Percentiles rank a stretch among this genome's conserved stretches.
Conservation (phyloP, 2,329 filamentous ascomycete genomes). For the Onygenales sp. region DNA sequence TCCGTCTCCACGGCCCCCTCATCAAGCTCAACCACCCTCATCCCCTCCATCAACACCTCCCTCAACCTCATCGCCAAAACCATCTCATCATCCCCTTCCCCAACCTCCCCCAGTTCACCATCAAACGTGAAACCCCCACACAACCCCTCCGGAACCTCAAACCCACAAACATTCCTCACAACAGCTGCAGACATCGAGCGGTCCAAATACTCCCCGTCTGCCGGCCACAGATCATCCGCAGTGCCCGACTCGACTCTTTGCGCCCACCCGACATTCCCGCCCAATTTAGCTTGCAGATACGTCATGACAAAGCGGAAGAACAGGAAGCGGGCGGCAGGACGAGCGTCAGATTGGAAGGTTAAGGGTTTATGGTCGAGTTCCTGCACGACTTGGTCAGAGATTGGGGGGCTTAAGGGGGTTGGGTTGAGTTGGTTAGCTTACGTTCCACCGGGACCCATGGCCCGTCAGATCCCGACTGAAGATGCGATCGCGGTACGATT, state of each 20-base stretch:
- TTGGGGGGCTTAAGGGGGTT: background rate
- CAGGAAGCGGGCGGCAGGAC: conserved; percentile 10
- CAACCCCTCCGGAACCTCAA: background rate
- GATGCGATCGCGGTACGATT: conserved; percentile 5
- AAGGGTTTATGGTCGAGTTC: conserved; percentile 9
- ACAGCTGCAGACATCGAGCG: background rate
- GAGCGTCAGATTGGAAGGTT: conserved; percentile 8
- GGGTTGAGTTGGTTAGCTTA: background rate
- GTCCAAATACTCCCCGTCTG: background rate
- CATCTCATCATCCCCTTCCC: background rate
- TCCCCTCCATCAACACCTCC: background rate
- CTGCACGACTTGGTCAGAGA: conserved; percentile 5
- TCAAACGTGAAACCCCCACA: background rate
- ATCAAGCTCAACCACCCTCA: background rate
- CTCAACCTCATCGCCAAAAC: background rate
- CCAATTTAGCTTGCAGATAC: conserved; percentile 6
- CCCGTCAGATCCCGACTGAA: conserved; percentile 1
- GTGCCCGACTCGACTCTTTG: background rate
- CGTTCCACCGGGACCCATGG: background rate
- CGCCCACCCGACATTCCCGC: background rate
- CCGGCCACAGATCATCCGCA: background rate
- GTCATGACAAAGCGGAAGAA: conserved; percentile 14
- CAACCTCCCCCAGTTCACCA: background rate
- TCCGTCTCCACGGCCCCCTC: background rate
- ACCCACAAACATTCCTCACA: background rate